Conservation (phyloP, 2,329 filamentous ascomycete species). For the Monosporascus sp. region DNA sequence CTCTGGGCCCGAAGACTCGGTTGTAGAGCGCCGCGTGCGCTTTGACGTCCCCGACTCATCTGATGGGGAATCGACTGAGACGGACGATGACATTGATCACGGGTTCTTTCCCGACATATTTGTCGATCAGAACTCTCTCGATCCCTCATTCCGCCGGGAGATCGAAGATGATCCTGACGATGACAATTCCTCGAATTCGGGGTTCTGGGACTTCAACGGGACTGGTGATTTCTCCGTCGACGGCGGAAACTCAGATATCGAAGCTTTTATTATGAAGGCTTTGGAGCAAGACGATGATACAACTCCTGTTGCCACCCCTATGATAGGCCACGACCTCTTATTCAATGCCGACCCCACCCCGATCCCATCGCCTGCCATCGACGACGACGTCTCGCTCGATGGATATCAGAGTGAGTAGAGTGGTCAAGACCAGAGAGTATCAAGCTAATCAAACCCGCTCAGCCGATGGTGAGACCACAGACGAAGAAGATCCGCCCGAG, state of each 20-base stretch:
- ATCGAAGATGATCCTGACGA: slow-evolving; percentile 62
- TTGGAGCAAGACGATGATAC: slow-evolving; percentile 33
- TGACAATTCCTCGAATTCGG: slow-evolving; percentile 51
- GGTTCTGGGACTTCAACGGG: slow-evolving; percentile 60
- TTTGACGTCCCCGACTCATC: slow-evolving; percentile 65
- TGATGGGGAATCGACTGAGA: slow-evolving; percentile 62
- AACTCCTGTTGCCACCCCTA: slow-evolving; percentile 38
- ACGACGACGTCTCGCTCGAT: slow-evolving; percentile 42
- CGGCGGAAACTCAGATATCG: slow-evolving; percentile 36
- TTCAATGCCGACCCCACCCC: slow-evolving; percentile 30
- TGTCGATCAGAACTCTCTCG: slow-evolving; percentile 67
- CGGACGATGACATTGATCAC: slow-evolving; percentile 56
- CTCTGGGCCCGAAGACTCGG: slow-evolving; percentile 20
- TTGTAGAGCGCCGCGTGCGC: slow-evolving; percentile 63
- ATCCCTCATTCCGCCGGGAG: slow-evolving; percentile 67
- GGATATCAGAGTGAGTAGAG: slow-evolving; percentile 56
- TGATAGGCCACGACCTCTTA: slow-evolving; percentile 25
- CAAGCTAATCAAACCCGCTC: slow-evolving; percentile 33
- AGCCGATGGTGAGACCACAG: slow-evolving; percentile 60
- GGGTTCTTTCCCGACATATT: slow-evolving; percentile 72
- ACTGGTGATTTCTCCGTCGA: slow-evolving; percentile 31
- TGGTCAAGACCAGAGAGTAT: slow-evolving; percentile 10
- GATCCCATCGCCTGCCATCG: slow-evolving; percentile 24
- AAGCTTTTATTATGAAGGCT: slow-evolving; percentile 32
- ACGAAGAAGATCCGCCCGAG: slow-evolving; percentile 50